These are phyloP conservation scores for Apophysomyces ossiformis DNA, from an alignment of 371 early-diverging fungal species.

Conservation along the genomic window DNA sequence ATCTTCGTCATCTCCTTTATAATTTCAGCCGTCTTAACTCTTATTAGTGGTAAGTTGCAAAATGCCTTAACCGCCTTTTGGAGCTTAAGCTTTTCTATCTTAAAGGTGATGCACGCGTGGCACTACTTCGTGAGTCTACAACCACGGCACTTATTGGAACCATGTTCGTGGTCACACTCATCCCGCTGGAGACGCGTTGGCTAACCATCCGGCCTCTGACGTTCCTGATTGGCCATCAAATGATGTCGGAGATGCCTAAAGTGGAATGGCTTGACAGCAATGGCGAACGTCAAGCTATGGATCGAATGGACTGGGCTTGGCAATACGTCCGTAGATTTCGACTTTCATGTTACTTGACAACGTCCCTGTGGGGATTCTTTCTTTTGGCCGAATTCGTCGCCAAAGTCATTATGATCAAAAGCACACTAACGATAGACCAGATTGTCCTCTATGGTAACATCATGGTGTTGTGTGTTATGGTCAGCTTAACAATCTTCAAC, in stretches of 20 bases:
- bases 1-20: slow-evolving; percentile 47
- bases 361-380: slow-evolving; percentile 36
- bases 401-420: slow-evolving; percentile 43
- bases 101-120: slow-evolving; percentile 45
- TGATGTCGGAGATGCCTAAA: slow-evolving; percentile 29
- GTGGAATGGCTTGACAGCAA: slow-evolving; percentile 29
- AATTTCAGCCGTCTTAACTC: slow-evolving; percentile 44
- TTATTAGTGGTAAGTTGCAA: slow-evolving; percentile 32
- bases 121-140: slow-evolving; percentile 51
- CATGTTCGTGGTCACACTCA: slow-evolving; percentile 48
- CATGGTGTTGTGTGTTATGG: slow-evolving; percentile 26
- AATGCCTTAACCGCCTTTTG: not conserved
- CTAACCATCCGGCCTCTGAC: slow-evolving; percentile 40
- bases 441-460: slow-evolving; percentile 39
- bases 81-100: not conserved
- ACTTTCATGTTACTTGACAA: slow-evolving; percentile 23
- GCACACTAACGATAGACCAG: slow-evolving; percentile 34
- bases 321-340: slow-evolving; percentile 30
- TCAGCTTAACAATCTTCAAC: not conserved
- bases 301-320: slow-evolving; percentile 38
- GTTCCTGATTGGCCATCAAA: slow-evolving; percentile 38
- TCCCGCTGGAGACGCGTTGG: slow-evolving; percentile 45
- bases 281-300: slow-evolving; percentile 23
- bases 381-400: slow-evolving; percentile 43
- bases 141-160: slow-evolving; percentile 42